Base-by-base conservation (phyloP, 176 grass and related monocot species). In the Chrysopogon serrulatus region DNA sequence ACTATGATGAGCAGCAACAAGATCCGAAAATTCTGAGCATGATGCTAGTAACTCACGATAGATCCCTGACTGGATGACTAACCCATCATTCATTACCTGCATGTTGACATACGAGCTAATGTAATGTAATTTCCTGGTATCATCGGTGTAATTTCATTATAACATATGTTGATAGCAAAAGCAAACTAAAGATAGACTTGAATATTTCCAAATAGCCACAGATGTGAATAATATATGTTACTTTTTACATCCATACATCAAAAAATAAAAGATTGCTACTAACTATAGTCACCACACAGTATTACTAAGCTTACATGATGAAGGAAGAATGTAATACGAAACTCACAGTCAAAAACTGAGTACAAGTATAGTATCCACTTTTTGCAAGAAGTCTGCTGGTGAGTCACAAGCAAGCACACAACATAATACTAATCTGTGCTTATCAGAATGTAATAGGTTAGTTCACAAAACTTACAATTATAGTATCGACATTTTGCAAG, bases 1-100 rank as follows among this genome's bases (percentile, higher is more conserved):
- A 89, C 91, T 98, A 61, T 95, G 85, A 79, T 98, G 96, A 84
- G 96, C 96, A 71, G 79, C 57, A 79, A 95, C 92, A 75, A 98
- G 90, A 67, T 68, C 90, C 36, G 87, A 79, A 77, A 98, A 98
- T 49, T 98, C 91, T 18, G 89, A 47, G 35, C 89, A 90, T 34
- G 76, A 42, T 74, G 72, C 28, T 73, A 95, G 76, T 54, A 98
- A 78, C 61, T 95, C 87, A n/a, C 26, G 39, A 31, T 98, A 98
- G 71, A 85, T 71, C 23, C 91, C 95, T 37, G 91, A 95, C 39
- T 93, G 91, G 51, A 90, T 88, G 28, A 98, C 75, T 30, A 54
- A 34, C 26, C 95, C 92, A 82, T 92, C 89, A 66, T 88, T 88
- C 92, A 95, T 95, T 67, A 97, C 92, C 95, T 97, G 77, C 26